These are phyloP conservation scores for Suillus bovinus DNA, from an alignment of 768 basidiomycete genomes.

Conservation along the genomic window DNA sequence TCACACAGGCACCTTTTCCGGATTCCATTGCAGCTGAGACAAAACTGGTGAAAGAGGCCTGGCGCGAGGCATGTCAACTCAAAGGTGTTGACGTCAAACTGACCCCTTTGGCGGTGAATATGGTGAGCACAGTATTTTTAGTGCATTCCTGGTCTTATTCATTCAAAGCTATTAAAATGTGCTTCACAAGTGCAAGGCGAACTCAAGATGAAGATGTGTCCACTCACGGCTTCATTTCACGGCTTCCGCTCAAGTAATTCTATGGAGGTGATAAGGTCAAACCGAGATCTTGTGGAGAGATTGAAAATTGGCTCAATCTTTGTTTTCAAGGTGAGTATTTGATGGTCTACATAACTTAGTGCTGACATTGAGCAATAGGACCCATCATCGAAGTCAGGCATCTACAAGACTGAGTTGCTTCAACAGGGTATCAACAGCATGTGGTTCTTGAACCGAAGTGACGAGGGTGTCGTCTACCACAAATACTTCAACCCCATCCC, in stretches of 20 bases:
- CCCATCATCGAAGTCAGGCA: neutral
- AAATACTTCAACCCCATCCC: neutral
- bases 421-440: neutral
- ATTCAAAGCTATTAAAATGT: slow-evolving; percentile 3
- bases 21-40: slow-evolving; percentile 10
- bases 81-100: slow-evolving; percentile 6
- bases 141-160: neutral
- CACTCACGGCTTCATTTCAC: neutral
- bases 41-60: slow-evolving; percentile 7
- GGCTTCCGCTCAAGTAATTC: neutral
- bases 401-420: neutral
- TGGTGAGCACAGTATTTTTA: slow-evolving; percentile 1
- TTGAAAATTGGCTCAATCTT: neutral
- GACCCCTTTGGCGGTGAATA: neutral
- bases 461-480: neutral
- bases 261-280: neutral
- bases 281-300: neutral
- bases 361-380: neutral
- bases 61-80: neutral
- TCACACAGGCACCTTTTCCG: slow-evolving; percentile 23
- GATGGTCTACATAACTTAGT: slow-evolving; percentile 3
- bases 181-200: slow-evolving; percentile 10
- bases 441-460: neutral
- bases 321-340: neutral
- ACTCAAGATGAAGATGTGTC: slow-evolving; percentile 12